Evolutionary conservation across 768 basidiomycete species (phyloP), one percentile per base, ranked within the genome.

Genomic region (Hypholoma sublateritium): DNA sequence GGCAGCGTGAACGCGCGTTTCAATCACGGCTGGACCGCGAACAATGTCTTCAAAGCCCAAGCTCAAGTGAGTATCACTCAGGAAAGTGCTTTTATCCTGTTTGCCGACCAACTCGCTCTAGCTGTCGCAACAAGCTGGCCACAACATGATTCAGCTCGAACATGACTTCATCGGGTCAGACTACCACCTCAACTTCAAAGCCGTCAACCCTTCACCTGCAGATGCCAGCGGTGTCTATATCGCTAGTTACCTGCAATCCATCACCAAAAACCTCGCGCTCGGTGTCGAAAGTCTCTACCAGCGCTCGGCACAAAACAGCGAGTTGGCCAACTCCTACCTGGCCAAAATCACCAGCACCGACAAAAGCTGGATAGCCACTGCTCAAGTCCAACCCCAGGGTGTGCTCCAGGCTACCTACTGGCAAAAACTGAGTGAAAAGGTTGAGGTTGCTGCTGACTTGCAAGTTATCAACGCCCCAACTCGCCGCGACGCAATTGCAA

Each of bases 371-470:
- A 95, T 94, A 64, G 93, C 92, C n/a, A 96, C 95, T 4, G 89
- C 93, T 12, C 91, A 93, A 67, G 60, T 95, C 12, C 93, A 95
- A 69, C 82, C 88, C 14, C 79, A 85, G 14, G 93, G 95, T 21
- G 81, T 92, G 48, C 66, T 97, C 22, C 91, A 95, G 72, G 85
- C 95, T 25, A 95, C 93, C 8, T 99, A 98, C 73, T 97, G 93
- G 91, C 95, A 98, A 62, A 95, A 93, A 69, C 75, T 99, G 58
- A 89, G 89, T 70, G 93, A 96, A 56, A 94, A 96, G 74, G 90
- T 99, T 12, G 97, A 98, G 59, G 94, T 95, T n/a, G 96, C 93
- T 32, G 93, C 95, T 32, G 96, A 98, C 65, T 73, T 99, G 56
- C 87, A 93, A 69, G 72, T 95, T 39, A 79, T 95, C 54, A 89